phyloP scores from a whole-genome alignment of 768 basidiomycete genomes.

The Cystofilobasidium capitatum region DNA sequence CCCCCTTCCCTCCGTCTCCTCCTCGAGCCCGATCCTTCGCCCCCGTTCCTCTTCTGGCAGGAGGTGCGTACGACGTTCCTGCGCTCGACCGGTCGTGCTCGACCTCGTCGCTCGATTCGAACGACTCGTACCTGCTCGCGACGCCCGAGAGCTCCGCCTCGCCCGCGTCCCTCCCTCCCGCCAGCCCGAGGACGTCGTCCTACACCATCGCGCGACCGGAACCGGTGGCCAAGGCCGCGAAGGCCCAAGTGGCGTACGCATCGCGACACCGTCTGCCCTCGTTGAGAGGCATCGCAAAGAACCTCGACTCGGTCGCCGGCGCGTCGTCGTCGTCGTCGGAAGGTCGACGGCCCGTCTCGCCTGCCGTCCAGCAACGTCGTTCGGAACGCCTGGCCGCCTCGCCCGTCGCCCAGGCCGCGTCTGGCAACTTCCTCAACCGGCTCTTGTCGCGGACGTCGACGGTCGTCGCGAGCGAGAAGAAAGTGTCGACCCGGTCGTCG shows the following conservation, averaged over 20 bases:
- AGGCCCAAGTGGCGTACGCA: not conserved
- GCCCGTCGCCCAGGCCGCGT: conserved; percentile 12
- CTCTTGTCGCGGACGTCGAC: no score
- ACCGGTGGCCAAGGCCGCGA: not conserved
- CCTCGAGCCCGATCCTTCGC: not conserved
- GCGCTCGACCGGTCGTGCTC: conserved; percentile 11
- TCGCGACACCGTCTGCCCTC: not conserved
- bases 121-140: conserved; percentile 2
- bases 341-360: not conserved
- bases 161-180: not conserved
- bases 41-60: not conserved
- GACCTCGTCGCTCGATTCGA: conserved; percentile 20
- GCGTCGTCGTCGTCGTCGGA: not conserved
- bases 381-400: not conserved
- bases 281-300: not conserved
- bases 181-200: not conserved
- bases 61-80: not conserved
- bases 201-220: not conserved
- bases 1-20: not conserved
- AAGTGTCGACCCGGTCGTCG: no score
- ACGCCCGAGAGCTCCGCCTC: not conserved
- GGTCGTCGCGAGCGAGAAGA: no score
- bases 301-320: no score
- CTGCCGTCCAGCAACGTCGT: not conserved
- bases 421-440: conserved; percentile 17